Base-by-base conservation (phyloP, 345 rosid species). In the Turnera subulata region DNA sequence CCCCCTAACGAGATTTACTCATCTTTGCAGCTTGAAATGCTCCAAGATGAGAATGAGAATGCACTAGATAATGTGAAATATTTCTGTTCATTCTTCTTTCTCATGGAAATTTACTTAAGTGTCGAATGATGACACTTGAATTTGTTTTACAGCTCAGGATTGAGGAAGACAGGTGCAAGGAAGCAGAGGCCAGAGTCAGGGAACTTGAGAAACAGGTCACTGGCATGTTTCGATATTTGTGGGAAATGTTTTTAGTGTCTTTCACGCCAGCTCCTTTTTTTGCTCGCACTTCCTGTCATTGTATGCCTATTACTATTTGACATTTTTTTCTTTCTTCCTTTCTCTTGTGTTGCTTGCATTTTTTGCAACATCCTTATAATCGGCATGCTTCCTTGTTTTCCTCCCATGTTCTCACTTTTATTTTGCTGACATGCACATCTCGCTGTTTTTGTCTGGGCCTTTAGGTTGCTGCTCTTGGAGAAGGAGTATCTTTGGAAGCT, bases 21-120 rank as follows among this genome's bases (percentile, higher is more conserved):
- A 17, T 29, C 18, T 37, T 29, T 68, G 63, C 85, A 93, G 99
- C 89, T 93, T 38, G 99, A 93, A 68, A 84, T 90, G 87, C 71
- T 84, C 43, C 75, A 71, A 65, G 75, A 71, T 25, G 97, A 93
- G 76, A 87, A 93, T 8, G 69, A 43, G 21, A 70, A 55, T 61
- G 47, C 58, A 14, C 37, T 70, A 17, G 65, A 70, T 65, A 70
- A 64, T 69, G 74, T 70, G 29, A 21, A 4, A 2, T 19, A 14
- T 25, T 53, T 46, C 48, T 13, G 18, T n/a, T 64, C 45, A 38
- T 25, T 32, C 35, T 8, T 14, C 6, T 12, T 42, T 45, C 20
- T 7, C 50, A 25, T 23, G 21, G 7, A 48, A 46, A 33, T 22
- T 13, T 29, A 4, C 17, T 43, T 20, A 6, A 29, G 19, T 44